Percentiles rank a stretch among this genome's conserved stretches.
phyloP scores from a whole-genome alignment of 1,284 basidiomycete species.

The Sparassis latifolia region DNA sequence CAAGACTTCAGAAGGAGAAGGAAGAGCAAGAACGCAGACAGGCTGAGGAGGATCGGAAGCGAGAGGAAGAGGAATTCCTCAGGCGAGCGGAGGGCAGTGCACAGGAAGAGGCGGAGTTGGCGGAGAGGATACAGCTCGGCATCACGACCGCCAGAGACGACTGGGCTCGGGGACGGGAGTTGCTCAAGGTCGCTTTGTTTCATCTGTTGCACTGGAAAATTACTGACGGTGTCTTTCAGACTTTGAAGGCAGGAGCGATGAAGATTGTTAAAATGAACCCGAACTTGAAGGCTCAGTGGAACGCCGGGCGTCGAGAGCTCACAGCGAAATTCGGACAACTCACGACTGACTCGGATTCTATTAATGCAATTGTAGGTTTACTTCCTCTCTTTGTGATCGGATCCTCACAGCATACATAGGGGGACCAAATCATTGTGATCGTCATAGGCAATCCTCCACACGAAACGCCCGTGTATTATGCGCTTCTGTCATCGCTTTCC shows the following conservation, averaged over 20 bases:
- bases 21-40: slow-evolving; percentile 25
- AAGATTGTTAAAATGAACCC: slow-evolving; percentile 64
- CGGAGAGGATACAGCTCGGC: slow-evolving; percentile 31
- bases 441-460: slow-evolving; percentile 37
- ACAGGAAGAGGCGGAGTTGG: slow-evolving; percentile 23
- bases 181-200: slow-evolving; percentile 45
- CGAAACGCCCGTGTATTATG: slow-evolving; percentile 54
- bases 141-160: slow-evolving; percentile 54
- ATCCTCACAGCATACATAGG: slow-evolving; percentile 43
- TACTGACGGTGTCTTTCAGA: slow-evolving; percentile 27
- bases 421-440: slow-evolving; percentile 38
- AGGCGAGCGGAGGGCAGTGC: slow-evolving; percentile 22
- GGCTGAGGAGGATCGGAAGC: slow-evolving; percentile 31
- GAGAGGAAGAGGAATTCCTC: slow-evolving; percentile 21
- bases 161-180: slow-evolving; percentile 58
- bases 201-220: not conserved
- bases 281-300: slow-evolving; percentile 50
- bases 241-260: slow-evolving; percentile 74
- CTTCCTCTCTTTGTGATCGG: slow-evolving; percentile 1
- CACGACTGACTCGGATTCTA: slow-evolving; percentile 72
- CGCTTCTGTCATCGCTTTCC: slow-evolving; percentile 80
- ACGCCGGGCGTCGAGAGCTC: slow-evolving; percentile 73
- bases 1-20: slow-evolving; percentile 16
- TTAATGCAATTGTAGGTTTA: slow-evolving; percentile 64
- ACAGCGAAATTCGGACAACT: slow-evolving; percentile 90